Base-by-base conservation (phyloP, 768 basidiomycete genomes). In the Dictyophora rubrovolvata region DNA sequence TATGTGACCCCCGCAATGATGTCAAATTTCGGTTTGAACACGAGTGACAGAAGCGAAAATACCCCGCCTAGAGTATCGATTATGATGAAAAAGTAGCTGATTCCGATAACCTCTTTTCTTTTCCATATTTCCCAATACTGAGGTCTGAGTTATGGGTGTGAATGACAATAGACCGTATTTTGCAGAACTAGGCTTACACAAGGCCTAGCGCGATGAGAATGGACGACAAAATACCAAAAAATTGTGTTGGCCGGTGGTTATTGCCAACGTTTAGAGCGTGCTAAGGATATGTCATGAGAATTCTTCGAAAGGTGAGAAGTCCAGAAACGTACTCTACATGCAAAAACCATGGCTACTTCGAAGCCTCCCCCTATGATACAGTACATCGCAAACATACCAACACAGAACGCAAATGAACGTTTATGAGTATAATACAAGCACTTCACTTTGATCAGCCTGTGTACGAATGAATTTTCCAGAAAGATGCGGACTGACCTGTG, bases 61-160 rank as follows among this genome's bases (percentile, higher is more conserved):
- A 90, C 69, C 5, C 81, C 85, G 33, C 88, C 89, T 9, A 82
- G 66, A 56, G 84, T 74, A 65, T 93, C 89, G 54, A 91, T 75
- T 9, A 70, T 63, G 73, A 91, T 83, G 72, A 91, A 90, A 7
- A 74, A 48, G 48, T 86, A 71, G 0, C 84, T 87, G 54, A 93
- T 81, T 8, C 89, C 89, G 21, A 80, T 65, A 42, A 86, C 84
- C 62, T 83, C 78, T 62, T 74, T 74, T 64, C 76, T 74, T 61
- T 79, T 78, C 70, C 78, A 85, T 49, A 92, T 90, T 66, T 90
- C 87, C 68, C 77, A 82, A 65, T 85, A 91, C 68, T 92, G 89
- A 0, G 89, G 81, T 1, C 74, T 73, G 34, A 48, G 14, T 21
- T 74, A 35, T 75, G 14, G 36, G 7, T n/a, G 59, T 9, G n/a